Percentiles rank a stretch among this genome's conserved stretches.
Conservation (phyloP, 345 rosid genomes). For the Brassica carinata region DNA sequence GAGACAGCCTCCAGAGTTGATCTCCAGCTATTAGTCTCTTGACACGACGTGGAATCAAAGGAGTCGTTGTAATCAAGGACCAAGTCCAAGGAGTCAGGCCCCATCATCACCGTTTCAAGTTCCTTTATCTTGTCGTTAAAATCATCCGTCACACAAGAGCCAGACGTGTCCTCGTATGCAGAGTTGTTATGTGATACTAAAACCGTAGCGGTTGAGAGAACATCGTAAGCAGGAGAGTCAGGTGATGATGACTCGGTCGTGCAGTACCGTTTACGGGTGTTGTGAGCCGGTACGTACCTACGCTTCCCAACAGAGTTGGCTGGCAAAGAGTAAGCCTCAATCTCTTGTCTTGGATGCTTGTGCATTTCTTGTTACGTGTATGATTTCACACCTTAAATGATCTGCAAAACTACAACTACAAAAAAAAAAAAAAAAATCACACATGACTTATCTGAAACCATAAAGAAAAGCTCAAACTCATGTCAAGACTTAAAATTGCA, state of each 20-base stretch:
- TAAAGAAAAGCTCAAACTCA: neutral
- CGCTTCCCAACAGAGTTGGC: slow-evolving; percentile 6
- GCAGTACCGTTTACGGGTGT: slow-evolving; percentile 50
- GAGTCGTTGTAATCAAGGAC: slow-evolving; percentile 23
- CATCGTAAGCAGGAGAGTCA: slow-evolving; percentile 41
- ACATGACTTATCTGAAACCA: slow-evolving; percentile 13
- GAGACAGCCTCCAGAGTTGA: slow-evolving; percentile 57
- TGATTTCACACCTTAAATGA: slow-evolving; percentile 12
- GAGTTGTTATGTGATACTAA: slow-evolving; percentile 40
- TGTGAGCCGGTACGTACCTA: slow-evolving; percentile 40
- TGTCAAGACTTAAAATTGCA: neutral
- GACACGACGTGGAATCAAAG: slow-evolving; percentile 24
- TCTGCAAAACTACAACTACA: slow-evolving; percentile 21
- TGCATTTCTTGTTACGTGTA: slow-evolving; percentile 20
- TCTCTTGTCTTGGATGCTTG: slow-evolving; percentile 34
- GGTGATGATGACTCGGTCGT: slow-evolving; percentile 65
- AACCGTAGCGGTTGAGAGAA: slow-evolving; percentile 47
- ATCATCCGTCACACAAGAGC: slow-evolving; percentile 78
- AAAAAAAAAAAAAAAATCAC: neutral
- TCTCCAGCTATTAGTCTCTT: slow-evolving; percentile 52
- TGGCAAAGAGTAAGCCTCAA: slow-evolving; percentile 17
- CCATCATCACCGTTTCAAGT: slow-evolving; percentile 80
- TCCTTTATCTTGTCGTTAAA: slow-evolving; percentile 68
- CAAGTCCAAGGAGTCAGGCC: slow-evolving; percentile 54
- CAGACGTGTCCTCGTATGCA: slow-evolving; percentile 61